Evolutionary conservation across 1,284 basidiomycete species (phyloP).

Genomic region (Cryptococcus sp.): DNA sequence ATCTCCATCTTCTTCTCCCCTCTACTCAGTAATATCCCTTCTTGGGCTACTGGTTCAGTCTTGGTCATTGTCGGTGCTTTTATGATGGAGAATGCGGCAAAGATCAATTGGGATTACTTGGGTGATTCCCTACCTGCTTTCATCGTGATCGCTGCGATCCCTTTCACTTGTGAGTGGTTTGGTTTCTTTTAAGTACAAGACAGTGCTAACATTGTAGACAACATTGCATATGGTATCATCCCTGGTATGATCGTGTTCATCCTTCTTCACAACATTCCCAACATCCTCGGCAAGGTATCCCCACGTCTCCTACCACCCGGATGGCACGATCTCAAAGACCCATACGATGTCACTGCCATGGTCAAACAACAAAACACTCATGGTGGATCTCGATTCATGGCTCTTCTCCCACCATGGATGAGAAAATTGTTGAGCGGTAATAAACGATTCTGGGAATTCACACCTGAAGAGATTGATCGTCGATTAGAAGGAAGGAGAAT

Average conservation of each 20-base stretch:
- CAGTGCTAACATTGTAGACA: conserved; percentile 12
- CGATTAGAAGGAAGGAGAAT: conserved; percentile 24
- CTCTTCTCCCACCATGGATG: conserved; percentile 66
- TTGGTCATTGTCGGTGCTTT: conserved; percentile 80
- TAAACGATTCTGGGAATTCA: conserved; percentile 35
- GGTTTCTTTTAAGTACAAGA: conserved; percentile 1
- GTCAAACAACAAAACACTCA: conserved; percentile 15
- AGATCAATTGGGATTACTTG: conserved; percentile 84
- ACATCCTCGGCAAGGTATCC: conserved; percentile 55
- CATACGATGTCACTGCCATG: conserved; percentile 26
- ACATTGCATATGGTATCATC: conserved; percentile 83
- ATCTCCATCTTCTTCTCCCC: conserved; percentile 83
- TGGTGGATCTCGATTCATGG: conserved; percentile 12
- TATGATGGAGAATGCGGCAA: conserved; percentile 81
- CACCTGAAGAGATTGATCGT: conserved; percentile 29
- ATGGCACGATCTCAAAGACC: conserved; percentile 39
- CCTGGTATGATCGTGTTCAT: conserved; percentile 52
- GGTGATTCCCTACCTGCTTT: conserved; percentile 82
- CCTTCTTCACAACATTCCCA: conserved; percentile 64
- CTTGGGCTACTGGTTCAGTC: conserved; percentile 84
- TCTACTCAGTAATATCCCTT: conserved; percentile 79
- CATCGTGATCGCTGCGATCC: conserved; percentile 68
- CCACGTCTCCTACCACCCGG: conserved; percentile 63
- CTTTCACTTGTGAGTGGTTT: conserved; percentile 69
- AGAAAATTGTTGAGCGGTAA: conserved; percentile 43